Evolutionary conservation across 352 stramenopile species (phyloP).

Genomic region (Pythium aquatile): DNA sequence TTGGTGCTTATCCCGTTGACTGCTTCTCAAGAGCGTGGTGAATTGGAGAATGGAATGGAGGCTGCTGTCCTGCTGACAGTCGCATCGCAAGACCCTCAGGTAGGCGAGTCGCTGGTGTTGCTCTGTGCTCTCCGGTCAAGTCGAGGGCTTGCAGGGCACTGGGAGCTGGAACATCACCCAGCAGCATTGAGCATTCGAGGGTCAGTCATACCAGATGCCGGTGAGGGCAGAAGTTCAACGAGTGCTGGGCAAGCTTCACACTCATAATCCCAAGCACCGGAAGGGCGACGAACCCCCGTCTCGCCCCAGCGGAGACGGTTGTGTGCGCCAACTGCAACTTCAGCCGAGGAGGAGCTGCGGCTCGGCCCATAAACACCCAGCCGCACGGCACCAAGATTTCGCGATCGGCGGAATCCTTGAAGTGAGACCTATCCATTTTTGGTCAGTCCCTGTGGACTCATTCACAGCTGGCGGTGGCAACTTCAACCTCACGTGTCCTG

Average conservation of each 20-base stretch:
- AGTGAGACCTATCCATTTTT: not conserved
- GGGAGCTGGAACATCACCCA: not conserved
- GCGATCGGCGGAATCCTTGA: not conserved
- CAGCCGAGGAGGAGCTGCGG: not conserved
- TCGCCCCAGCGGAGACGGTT: too few relatives aligned
- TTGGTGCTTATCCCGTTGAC: too few relatives aligned
- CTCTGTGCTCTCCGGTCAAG: too few relatives aligned
- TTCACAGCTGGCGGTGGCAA: too few relatives aligned
- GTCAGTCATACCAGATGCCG: not conserved
- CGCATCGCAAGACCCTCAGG: too few relatives aligned
- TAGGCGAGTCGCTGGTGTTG: too few relatives aligned
- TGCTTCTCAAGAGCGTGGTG: not conserved
- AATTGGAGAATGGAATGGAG: not conserved
- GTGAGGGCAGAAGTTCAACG: not conserved
- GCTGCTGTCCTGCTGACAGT: too few relatives aligned
- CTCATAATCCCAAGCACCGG: not conserved
- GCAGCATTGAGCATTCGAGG: not conserved
- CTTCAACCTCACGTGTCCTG: too few relatives aligned
- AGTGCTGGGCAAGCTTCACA: not conserved
- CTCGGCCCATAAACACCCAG: not conserved
- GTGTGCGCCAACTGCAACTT: not conserved
- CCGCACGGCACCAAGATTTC: not conserved
- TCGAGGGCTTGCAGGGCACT: too few relatives aligned
- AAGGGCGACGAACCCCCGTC: not conserved
- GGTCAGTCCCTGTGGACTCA: not conserved